Evolutionary conservation across 176 grass and related monocot genomes (phyloP), one percentile per base, ranked within the genome.

Genomic region (Oryza australiensis): DNA sequence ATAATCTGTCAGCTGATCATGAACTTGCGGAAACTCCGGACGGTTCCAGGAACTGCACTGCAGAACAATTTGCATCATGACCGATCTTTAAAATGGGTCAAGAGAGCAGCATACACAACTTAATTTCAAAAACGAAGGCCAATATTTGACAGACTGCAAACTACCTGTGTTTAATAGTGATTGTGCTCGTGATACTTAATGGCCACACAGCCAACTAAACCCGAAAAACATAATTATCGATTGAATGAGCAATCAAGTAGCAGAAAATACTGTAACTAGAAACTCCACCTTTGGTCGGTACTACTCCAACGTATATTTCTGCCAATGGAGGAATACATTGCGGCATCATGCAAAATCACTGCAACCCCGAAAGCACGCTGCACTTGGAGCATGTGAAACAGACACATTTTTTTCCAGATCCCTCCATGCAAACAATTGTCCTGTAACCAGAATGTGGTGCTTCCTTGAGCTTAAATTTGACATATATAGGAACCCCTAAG

Each of bases 391-490:
- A 5, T n/a, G 35, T 63, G 37, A 74, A 57, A 88, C 20, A 68
- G 37, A 79, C 20, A 73, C 16, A 34, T 34, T 23, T 29, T 12
- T 24, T 75, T 64, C 37, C 48, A 60, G 9, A 68, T 49, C 27
- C 33, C 23, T 51, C 49, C 76, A 75, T 89, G 29, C 64, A 62
- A 75, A 26, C n/a, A 63, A 67, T 30, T 72, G 45, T 75, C 41
- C 77, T 85, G 76, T 33, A 85, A 65, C 29, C 34, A 26, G 7
- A 49, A 71, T 79, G n/a, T n/a, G 45, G 72, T 64, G 57, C 32
- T 76, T 13, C 20, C 18, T 85, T 72, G 16, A 60, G 38, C 7
- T 88, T 80, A 38, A 74, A 24, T 77, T 60, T 51, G 40, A 42
- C 62, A 26, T 70, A n/a, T 15, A 69, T 68, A 33, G 62, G 10